These are phyloP conservation scores for Urostyla sp. DNA, from an alignment of 73 alveolate species.

Conservation along the genomic window DNA sequence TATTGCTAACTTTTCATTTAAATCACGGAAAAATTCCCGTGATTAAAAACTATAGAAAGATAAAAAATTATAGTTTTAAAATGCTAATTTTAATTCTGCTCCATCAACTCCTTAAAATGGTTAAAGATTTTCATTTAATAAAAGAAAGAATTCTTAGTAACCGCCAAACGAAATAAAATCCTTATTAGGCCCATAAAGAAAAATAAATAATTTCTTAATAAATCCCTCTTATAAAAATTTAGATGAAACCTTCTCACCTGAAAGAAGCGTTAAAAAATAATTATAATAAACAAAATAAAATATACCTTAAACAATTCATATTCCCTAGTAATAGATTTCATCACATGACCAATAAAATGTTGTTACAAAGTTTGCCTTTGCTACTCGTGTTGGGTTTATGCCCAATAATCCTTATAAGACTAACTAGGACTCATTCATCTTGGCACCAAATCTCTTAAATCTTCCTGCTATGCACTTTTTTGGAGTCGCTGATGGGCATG, in stretches of 20 bases:
- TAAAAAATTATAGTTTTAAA: constrained; percentile 7
- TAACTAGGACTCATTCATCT: constrained; percentile 90
- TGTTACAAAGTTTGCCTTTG: constrained; percentile 74
- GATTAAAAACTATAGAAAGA: constrained; percentile 10
- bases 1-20: constrained; percentile 33
- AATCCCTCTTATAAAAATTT: constrained; percentile 14
- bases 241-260: constrained; percentile 37
- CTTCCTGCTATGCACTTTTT: constrained; percentile 77
- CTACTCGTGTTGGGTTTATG: constrained; percentile 72
- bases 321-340: not conserved
- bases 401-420: constrained; percentile 87
- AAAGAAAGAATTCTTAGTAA: constrained; percentile 11
- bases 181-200: not conserved
- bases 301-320: not conserved
- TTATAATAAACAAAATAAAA: constrained; percentile 14
- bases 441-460: constrained; percentile 82
- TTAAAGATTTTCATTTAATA: constrained; percentile 1
- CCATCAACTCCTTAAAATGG: constrained; percentile 36
- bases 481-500: constrained; percentile 97
- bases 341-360: constrained; percentile 32
- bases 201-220: constrained; percentile 24
- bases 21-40: constrained; percentile 12
- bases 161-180: not conserved
- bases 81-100: not conserved
- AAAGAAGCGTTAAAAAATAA: constrained; percentile 28